Evolutionary conservation across 495 filamentous ascomycete species (phyloP).

Genomic region (Aspergillus carlsbadensis): DNA sequence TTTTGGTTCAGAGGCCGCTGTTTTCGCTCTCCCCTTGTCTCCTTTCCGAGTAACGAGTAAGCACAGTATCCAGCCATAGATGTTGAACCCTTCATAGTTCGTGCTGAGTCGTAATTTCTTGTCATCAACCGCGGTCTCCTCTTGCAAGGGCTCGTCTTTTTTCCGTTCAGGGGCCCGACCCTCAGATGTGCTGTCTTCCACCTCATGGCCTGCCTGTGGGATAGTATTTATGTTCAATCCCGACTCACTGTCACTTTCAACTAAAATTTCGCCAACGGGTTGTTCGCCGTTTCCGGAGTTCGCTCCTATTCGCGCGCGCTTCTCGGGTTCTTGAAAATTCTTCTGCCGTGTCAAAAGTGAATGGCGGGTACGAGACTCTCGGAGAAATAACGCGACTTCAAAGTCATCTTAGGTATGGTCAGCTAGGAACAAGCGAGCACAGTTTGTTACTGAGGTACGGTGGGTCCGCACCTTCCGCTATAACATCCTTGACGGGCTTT

Average conservation of each 20-base stretch:
- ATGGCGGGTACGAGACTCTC: conserved; percentile 82
- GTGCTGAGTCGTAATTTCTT: conserved; percentile 85
- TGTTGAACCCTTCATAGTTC: conserved; percentile 90
- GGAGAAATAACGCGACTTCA: conserved; percentile 90
- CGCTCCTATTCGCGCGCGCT: conserved; percentile 45
- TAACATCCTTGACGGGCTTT: conserved; percentile 83
- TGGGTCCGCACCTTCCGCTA: conserved; percentile 63
- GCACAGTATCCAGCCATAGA: conserved; percentile 89
- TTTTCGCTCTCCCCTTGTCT: conserved; percentile 32
- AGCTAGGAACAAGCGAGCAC: background rate
- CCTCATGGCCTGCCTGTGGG: conserved; percentile 27
- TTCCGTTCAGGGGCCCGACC: conserved; percentile 19
- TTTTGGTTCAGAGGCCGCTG: conserved; percentile 27
- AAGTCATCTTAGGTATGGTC: conserved; percentile 72
- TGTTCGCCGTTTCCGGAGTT: conserved; percentile 33
- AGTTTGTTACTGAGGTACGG: background rate
- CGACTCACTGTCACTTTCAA: conserved; percentile 41
- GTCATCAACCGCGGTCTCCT: conserved; percentile 56
- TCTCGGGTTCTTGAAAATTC: conserved; percentile 54
- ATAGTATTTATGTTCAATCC: conserved; percentile 38
- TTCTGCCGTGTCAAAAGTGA: conserved; percentile 84
- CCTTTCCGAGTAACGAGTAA: conserved; percentile 79
- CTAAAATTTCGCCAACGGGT: conserved; percentile 37
- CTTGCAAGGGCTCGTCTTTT: conserved; percentile 6
- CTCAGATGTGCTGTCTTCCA: conserved; percentile 7